Evolutionary conservation across 2,329 filamentous ascomycete species (phyloP).

Genomic region (Aphanocladium album): DNA sequence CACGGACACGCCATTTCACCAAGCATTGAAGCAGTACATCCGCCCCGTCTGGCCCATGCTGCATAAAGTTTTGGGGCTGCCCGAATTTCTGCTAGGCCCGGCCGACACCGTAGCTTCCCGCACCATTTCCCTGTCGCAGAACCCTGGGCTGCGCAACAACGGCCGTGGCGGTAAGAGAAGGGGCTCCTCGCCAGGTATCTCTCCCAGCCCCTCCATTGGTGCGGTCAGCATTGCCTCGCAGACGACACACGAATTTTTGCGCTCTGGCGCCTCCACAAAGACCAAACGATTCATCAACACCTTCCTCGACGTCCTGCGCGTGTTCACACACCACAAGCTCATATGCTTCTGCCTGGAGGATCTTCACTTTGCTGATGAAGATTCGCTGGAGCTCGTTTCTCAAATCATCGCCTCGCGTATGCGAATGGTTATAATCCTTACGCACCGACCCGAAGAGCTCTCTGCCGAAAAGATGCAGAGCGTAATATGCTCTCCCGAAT

Average conservation of each 20-base stretch:
- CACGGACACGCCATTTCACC: conserved; percentile 60
- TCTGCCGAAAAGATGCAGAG: conserved; percentile 48
- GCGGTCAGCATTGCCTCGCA: conserved; percentile 40
- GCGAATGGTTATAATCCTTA: conserved; percentile 77
- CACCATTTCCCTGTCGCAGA: conserved; percentile 34
- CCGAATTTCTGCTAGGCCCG: conserved; percentile 63
- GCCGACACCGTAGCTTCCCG: conserved; percentile 33
- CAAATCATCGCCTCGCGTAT: conserved; percentile 75
- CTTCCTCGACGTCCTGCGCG: conserved; percentile 77
- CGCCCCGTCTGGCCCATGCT: conserved; percentile 60
- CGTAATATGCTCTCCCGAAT: conserved; percentile 50
- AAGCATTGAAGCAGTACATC: conserved; percentile 56
- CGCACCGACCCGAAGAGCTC: conserved; percentile 64
- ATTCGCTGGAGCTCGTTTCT: conserved; percentile 77
- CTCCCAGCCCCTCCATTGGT: conserved; percentile 31
- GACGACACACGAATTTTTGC: conserved; percentile 55
- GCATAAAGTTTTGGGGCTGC: conserved; percentile 56
- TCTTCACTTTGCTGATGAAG: conserved; percentile 82
- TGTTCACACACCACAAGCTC: conserved; percentile 77
- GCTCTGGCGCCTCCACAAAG: conserved; percentile 54
- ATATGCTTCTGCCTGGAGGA: conserved; percentile 89
- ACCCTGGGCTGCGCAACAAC: conserved; percentile 25
- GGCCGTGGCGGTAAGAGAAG: conserved; percentile 36
- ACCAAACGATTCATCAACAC: conserved; percentile 78
- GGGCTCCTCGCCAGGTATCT: conserved; percentile 45